Conservation (phyloP, 2,329 filamentous ascomycete genomes). For the Clarireedia sp. region DNA sequence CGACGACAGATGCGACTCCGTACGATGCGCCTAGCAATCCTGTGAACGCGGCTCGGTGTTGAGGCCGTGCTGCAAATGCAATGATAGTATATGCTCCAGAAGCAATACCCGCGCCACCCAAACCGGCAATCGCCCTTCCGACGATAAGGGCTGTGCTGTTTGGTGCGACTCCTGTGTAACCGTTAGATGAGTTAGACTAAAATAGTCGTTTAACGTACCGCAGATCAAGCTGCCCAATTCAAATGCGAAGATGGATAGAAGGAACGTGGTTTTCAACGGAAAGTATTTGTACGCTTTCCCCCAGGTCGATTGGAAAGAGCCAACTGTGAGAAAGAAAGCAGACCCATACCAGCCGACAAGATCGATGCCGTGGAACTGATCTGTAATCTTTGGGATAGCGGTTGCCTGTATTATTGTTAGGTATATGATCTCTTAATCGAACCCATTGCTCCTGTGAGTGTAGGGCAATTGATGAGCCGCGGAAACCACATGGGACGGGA, state of each 20-base stretch:
- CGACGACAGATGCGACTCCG: constrained; percentile 55
- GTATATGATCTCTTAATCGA: too few relatives aligned
- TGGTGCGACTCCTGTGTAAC: constrained; percentile 25
- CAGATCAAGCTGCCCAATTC: constrained; percentile 33
- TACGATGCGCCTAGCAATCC: constrained; percentile 58
- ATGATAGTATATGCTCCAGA: constrained; percentile 36
- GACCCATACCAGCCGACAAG: constrained; percentile 50
- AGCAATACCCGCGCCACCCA: constrained; percentile 23
- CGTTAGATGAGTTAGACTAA: background rate
- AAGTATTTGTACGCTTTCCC: constrained; percentile 31
- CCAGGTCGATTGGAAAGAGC: constrained; percentile 28
- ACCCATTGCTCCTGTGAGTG: too few relatives aligned
- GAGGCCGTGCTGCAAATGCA: constrained; percentile 27
- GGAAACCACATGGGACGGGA: background rate
- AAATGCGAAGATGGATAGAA: constrained; percentile 30
- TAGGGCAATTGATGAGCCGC: too few relatives aligned
- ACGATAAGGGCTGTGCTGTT: constrained; percentile 16
- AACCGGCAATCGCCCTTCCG: constrained; percentile 19
- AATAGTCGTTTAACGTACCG: constrained; percentile 17
- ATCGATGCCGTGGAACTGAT: constrained; percentile 41
- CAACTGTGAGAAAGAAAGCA: constrained; percentile 44
- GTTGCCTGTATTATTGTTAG: constrained; percentile 31
- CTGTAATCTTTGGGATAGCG: constrained; percentile 48
- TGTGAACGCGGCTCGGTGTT: constrained; percentile 38
- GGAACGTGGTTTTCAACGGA: constrained; percentile 28